Evolutionary conservation across 2,329 filamentous ascomycete species (phyloP).

Genomic region (Microcyclospora tardicrescens): DNA sequence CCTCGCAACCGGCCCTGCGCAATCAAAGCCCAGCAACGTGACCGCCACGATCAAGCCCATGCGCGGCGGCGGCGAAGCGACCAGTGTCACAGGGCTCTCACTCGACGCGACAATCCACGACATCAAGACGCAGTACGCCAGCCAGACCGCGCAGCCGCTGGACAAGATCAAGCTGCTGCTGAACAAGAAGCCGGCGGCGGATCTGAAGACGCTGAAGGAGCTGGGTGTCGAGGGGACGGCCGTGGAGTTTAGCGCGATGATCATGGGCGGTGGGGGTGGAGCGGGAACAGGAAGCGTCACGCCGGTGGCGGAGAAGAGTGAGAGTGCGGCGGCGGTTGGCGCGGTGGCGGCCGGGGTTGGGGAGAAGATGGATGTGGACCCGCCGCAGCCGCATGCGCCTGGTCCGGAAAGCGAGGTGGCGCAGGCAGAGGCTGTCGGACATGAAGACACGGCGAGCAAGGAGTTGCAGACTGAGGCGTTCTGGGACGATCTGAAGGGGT

Average conservation of each 20-base stretch:
- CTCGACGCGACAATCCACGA: slow-evolving; percentile 64
- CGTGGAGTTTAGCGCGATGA: slow-evolving; percentile 76
- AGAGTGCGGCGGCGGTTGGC: slow-evolving; percentile 18
- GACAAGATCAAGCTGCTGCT: slow-evolving; percentile 76
- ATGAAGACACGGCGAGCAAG: slow-evolving; percentile 39
- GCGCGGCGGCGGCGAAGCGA: slow-evolving; percentile 50
- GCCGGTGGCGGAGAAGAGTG: slow-evolving; percentile 31
- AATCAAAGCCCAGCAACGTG: slow-evolving; percentile 24
- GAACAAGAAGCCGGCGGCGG: slow-evolving; percentile 67
- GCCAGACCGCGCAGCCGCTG: slow-evolving; percentile 49
- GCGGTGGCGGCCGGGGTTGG: slow-evolving; percentile 22
- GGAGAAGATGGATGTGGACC: slow-evolving; percentile 22
- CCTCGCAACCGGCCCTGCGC: slow-evolving; percentile 30
- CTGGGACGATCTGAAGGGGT: slow-evolving; percentile 74
- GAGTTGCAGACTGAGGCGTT: slow-evolving; percentile 57
- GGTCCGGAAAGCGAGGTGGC: slow-evolving; percentile 20
- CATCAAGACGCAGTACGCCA: slow-evolving; percentile 57
- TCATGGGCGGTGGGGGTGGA: slow-evolving; percentile 48
- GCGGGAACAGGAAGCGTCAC: slow-evolving; percentile 24
- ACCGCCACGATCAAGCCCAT: slow-evolving; percentile 59
- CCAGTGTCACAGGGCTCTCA: slow-evolving; percentile 49
- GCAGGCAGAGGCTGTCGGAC: slow-evolving; percentile 20
- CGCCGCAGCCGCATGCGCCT: slow-evolving; percentile 3
- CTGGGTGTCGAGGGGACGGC: slow-evolving; percentile 36
- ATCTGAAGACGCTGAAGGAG: slow-evolving; percentile 21